These are phyloP conservation scores for Phytophthora kernoviae DNA, from an alignment of 352 stramenopile species.

Conservation along the genomic window DNA sequence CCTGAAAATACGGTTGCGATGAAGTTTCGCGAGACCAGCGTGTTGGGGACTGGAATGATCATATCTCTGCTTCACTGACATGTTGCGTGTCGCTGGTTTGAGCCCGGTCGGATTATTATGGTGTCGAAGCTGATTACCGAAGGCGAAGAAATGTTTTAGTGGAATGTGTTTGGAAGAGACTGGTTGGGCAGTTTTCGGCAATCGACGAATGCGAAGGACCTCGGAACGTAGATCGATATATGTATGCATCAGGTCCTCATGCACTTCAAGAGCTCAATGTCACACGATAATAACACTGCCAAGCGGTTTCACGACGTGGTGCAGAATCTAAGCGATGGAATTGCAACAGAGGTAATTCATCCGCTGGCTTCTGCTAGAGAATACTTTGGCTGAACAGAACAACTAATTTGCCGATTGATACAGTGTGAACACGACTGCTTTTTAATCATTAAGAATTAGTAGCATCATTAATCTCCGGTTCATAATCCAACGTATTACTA, in stretches of 20 bases:
- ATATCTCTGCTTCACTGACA: constrained; percentile 3
- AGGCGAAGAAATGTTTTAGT: constrained; percentile 21
- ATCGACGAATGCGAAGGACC: neutral
- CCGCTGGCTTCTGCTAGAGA: no score
- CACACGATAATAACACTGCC: neutral
- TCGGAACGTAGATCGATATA: constrained; percentile 1
- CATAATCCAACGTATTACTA: no score
- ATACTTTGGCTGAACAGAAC: no score
- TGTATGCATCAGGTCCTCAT: neutral
- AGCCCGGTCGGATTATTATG: constrained; percentile 39
- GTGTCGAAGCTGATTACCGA: constrained; percentile 43
- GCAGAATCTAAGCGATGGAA: neutral
- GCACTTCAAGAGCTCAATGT: neutral
- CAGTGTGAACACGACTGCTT: no score
- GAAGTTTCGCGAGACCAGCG: constrained; percentile 14
- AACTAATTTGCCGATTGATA: no score
- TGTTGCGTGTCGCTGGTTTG: constrained; percentile 25
- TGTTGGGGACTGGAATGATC: constrained; percentile 5
- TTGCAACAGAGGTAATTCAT: no score
- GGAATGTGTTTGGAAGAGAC: constrained; percentile 48
- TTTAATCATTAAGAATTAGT: no score
- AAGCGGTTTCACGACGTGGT: neutral
- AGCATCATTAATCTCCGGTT: no score
- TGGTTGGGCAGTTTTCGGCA: constrained; percentile 21
- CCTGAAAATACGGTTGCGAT: constrained; percentile 32